phyloP scores from a whole-genome alignment of 208 protist species.

The Trichomonas vaginalis region DNA sequence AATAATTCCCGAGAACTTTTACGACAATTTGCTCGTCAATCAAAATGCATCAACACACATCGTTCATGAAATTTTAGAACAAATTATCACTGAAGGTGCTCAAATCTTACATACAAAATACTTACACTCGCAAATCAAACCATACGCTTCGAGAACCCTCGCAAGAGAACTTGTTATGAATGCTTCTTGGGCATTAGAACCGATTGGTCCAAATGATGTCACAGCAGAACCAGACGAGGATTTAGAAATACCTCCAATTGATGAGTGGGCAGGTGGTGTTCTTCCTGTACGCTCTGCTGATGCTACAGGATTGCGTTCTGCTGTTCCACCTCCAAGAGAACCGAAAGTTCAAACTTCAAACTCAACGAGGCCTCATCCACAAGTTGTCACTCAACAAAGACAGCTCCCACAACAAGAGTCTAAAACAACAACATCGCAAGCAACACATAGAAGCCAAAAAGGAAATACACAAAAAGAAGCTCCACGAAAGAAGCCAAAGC shows the following conservation, averaged over 20 bases:
- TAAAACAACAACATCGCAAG: not conserved
- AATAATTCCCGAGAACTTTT: not conserved
- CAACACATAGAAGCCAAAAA: not conserved
- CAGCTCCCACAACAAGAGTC: not conserved
- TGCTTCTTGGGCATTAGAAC: not conserved
- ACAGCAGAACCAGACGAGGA: not conserved
- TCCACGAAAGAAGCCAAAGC: not conserved
- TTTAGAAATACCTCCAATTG: not conserved
- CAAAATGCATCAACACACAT: not conserved
- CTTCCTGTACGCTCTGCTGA: not conserved
- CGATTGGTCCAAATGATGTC: not conserved
- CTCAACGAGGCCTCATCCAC: not conserved
- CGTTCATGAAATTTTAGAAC: not conserved
- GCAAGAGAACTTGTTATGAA: not conserved
- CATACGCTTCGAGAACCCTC: not conserved
- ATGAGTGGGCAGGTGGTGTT: constrained; percentile 7
- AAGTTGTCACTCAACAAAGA: not conserved
- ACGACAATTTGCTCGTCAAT: not conserved
- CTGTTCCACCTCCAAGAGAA: not conserved
- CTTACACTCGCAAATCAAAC: not conserved
- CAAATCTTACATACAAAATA: not conserved
- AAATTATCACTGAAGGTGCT: not conserved
- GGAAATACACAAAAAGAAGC: not conserved
- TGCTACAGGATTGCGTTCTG: not conserved
- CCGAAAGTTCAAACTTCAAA: not conserved